A percentile compares a stretch with the other conserved stretches of the same genome.
These are phyloP conservation scores for Candida albicans DNA, from an alignment of 1,139 yeast species.

Conservation along the genomic window DNA sequence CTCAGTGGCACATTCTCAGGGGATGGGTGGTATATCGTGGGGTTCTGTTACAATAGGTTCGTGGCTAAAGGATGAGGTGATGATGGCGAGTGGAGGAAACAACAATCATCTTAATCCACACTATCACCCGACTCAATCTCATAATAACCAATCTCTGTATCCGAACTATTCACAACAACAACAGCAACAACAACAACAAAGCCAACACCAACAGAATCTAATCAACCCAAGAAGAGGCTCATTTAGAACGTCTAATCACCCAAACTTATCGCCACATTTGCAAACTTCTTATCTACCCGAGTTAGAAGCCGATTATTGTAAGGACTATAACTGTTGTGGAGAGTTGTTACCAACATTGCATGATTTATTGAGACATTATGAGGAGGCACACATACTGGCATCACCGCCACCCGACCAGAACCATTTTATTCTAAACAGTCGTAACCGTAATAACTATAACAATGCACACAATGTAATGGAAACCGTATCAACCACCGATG, in stretches of 20 bases:
- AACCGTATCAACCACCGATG: constrained; percentile 87
- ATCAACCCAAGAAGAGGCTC: constrained; percentile 48
- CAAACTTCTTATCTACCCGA: constrained; percentile 84
- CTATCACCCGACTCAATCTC: constrained; percentile 4
- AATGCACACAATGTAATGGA: constrained; percentile 57
- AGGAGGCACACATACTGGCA: constrained; percentile 89
- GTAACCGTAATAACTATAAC: constrained; percentile 39
- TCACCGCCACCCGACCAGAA: constrained; percentile 55
- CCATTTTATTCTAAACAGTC: constrained; percentile 30
- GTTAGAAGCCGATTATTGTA: constrained; percentile 92
- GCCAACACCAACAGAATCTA: constrained; percentile 24
- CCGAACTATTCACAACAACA: constrained; percentile 2
- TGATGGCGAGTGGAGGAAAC: constrained; percentile 39
- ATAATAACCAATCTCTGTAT: constrained; percentile 19
- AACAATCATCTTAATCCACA: constrained; percentile 15
- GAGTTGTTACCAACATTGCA: constrained; percentile 88
- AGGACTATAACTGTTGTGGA: constrained; percentile 96
- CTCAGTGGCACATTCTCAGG: constrained; percentile 92
- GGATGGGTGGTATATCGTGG: constrained; percentile 99
- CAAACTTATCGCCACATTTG: constrained; percentile 58
- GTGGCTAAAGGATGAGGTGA: constrained; percentile 93
- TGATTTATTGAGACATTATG: constrained; percentile 90
- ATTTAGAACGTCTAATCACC: constrained; percentile 23
- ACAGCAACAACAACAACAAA: constrained; percentile 13
- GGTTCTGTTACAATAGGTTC: constrained; percentile 94